phyloP scores from a whole-genome alignment of 192 early-diverging fungal genomes.

The Physocladia obscura region DNA sequence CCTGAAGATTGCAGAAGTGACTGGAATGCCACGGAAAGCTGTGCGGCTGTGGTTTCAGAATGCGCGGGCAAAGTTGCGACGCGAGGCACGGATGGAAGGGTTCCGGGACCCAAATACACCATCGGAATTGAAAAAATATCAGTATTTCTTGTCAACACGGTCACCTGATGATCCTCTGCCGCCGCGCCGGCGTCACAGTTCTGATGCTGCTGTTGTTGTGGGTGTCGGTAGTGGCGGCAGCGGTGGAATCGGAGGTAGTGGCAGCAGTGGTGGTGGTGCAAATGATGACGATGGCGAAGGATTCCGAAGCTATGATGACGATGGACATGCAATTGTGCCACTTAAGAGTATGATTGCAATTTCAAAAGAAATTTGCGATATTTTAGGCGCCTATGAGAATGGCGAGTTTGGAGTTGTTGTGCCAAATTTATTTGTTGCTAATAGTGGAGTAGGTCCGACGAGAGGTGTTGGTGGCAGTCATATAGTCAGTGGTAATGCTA shows the following conservation, averaged over 20 bases:
- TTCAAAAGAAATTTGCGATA: background rate
- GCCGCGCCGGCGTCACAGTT: background rate
- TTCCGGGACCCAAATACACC: background rate
- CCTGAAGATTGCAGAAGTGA: background rate
- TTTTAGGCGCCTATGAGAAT: background rate
- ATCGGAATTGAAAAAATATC: background rate
- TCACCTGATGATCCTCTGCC: background rate
- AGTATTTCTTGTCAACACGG: too few relatives aligned
- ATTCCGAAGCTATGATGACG: background rate
- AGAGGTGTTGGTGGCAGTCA: background rate
- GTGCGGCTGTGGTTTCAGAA: constrained; percentile 23
- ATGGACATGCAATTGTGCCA: background rate
- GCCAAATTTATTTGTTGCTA: background rate
- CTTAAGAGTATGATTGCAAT: background rate
- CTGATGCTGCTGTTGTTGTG: background rate
- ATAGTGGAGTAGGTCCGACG: background rate
- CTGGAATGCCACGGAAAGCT: constrained; percentile 15
- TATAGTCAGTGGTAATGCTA: background rate
- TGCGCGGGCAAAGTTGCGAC: constrained; percentile 1
- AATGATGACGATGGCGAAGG: background rate
- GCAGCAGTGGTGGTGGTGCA: background rate
- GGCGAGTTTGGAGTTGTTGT: background rate
- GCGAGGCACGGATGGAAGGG: constrained; percentile 2
- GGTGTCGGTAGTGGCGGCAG: background rate
- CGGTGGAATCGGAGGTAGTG: background rate